Percentiles rank a stretch among this genome's conserved stretches.
Conservation (phyloP, 148 eudicot genomes). For the Salicornia ramosissima region DNA sequence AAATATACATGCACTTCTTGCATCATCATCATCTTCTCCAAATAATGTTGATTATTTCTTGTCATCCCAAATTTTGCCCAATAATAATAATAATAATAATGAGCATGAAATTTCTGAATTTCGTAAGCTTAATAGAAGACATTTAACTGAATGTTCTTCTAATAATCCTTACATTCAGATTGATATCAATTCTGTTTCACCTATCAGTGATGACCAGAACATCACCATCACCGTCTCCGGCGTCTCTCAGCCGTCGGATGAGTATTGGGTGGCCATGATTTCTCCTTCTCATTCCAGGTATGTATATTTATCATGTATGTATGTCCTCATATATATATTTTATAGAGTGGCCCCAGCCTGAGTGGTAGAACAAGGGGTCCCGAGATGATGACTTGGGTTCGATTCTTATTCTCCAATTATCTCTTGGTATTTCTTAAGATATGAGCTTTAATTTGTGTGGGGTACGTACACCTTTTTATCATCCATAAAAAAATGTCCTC, state of each 20-base stretch:
- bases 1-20: conserved; percentile 5
- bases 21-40: not conserved
- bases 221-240: conserved; percentile 60
- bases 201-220: conserved; percentile 45
- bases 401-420: too few relatives aligned
- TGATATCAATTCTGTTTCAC: conserved; percentile 26
- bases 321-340: not conserved
- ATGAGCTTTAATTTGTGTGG: too few relatives aligned
- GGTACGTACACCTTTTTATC: too few relatives aligned
- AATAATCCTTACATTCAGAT: conserved; percentile 43
- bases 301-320: not conserved
- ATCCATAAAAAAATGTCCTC: too few relatives aligned
- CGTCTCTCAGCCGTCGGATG: conserved; percentile 34
- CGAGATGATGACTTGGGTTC: too few relatives aligned
- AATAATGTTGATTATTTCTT: conserved; percentile 8
- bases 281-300: conserved; percentile 57
- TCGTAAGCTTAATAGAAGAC: conserved; percentile 49
- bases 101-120: conserved; percentile 27
- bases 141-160: conserved; percentile 32
- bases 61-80: not conserved
- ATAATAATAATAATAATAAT: not conserved
- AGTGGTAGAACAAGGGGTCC: too few relatives aligned
- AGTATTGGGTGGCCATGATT: conserved; percentile 78
- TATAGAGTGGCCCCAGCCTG: not conserved
- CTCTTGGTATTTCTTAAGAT: too few relatives aligned